Base-by-base conservation (phyloP, 2,329 filamentous ascomycete genomes). In the Aspergillus sp. region DNA sequence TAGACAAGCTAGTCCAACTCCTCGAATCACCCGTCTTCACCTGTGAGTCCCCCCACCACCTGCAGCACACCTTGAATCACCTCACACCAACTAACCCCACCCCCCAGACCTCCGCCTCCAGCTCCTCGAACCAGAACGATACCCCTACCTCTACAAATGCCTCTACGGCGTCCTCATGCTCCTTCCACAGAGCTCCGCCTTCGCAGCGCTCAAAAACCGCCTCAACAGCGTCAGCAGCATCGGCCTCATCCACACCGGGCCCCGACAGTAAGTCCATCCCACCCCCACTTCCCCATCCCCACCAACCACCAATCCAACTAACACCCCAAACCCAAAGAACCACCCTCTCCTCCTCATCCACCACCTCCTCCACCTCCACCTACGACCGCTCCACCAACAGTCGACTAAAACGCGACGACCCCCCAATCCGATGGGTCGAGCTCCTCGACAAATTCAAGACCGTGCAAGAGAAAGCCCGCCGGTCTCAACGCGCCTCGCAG, bases 21-120 rank as follows among this genome's bases (percentile, higher is more conserved):
- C 87, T 99, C 41, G 95, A 99, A 75, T 98, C 93, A 0, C 95
- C 95, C 0, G 95, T 99, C 1, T 99, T 99, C 72, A 99, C 95
- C 50, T 99, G 92, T 96, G 78, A 78, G 88, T 59, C 12, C 30
- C n/a, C 76, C 43, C 41, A 17, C 15, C 21, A 23, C 21, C 21
- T 23, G 4, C 21, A 23, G 21, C 39, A 9, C 9, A 13, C 38
- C 7, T 9, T 15, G 4, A 7, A 39, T 23, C n/a, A 5, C 21
- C 19, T 15, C 21, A 30, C 8, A 39, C 21, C 13, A 53, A 30
- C 51, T 43, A 61, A 61, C 72, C 56, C 51, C 41, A 60, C 6
- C 59, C 15, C 25, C 4, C 63, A 96, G 92, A 98, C 76, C 87
- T 99, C 50, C 91, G 95, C 47, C 88, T 99, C 54, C 95, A 99